A percentile compares a stretch with the other conserved stretches of the same genome.
Evolutionary conservation across 768 basidiomycete species (phyloP).

Genomic region (Podaxis rugospora): DNA sequence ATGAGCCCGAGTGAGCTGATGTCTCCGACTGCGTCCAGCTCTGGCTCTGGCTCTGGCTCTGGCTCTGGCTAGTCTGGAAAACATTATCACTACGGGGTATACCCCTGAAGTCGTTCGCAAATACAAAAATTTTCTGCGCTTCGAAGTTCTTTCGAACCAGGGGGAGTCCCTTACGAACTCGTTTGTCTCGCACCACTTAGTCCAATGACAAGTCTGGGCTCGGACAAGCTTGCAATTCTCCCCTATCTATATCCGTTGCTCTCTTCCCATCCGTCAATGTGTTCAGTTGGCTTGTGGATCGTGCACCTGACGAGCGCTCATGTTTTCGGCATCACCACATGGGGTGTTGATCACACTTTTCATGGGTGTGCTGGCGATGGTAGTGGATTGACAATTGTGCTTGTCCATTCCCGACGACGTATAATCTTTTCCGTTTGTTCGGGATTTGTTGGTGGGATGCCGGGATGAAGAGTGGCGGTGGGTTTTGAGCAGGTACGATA

Average conservation of each 20-base stretch:
- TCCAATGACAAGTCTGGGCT: constrained; percentile 6
- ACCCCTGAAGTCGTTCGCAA: neutral
- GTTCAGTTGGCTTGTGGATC: neutral
- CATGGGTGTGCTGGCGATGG: neutral
- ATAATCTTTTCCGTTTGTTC: neutral
- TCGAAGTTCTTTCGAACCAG: constrained; percentile 4
- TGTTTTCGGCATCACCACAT: neutral
- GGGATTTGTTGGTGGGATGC: neutral
- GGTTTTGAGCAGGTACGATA: neutral
- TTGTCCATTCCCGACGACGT: too few species aligned
- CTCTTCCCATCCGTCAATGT: constrained; percentile 2
- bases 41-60: neutral
- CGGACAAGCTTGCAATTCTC: neutral
- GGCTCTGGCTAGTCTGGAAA: neutral
- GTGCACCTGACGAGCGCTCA: neutral
- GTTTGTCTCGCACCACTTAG: neutral
- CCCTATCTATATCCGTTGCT: neutral
- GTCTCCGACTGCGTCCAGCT: neutral
- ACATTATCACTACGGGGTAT: neutral
- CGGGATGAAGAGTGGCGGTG: neutral
- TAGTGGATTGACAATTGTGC: neutral
- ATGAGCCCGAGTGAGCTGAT: neutral
- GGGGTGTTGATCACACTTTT: neutral
- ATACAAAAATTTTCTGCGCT: neutral
- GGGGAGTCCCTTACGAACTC: neutral